These are phyloP conservation scores for Aspergillus quadrilineatus DNA, from an alignment of 2,329 filamentous ascomycete genomes.

Conservation along the genomic window DNA sequence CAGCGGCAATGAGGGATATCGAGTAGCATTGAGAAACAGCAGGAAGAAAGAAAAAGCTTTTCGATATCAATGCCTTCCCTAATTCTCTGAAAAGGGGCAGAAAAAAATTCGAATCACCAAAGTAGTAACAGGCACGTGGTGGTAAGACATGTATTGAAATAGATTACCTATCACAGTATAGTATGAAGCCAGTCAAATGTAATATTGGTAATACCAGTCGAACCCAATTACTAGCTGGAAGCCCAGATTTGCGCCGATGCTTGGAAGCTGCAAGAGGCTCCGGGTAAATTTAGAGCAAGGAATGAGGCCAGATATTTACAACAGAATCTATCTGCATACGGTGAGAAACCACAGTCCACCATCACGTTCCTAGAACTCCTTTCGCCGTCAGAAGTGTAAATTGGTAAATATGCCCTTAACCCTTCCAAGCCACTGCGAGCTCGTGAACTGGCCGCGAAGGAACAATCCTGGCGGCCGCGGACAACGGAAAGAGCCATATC, in stretches of 20 bases:
- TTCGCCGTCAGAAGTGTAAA: slow-evolving; percentile 24
- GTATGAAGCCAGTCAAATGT: not conserved
- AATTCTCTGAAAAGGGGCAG: slow-evolving; percentile 5
- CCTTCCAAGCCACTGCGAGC: not conserved
- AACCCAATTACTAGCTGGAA: not conserved
- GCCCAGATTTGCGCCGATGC: not conserved
- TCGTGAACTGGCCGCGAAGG: not conserved
- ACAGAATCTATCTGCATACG: slow-evolving; percentile 18
- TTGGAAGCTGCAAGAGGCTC: not conserved
- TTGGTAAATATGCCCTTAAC: slow-evolving; percentile 3
- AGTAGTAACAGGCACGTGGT: slow-evolving; percentile 10
- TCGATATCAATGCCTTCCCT: not conserved
- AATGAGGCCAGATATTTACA: slow-evolving; percentile 4
- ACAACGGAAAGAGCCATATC: not conserved
- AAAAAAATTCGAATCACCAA: slow-evolving; percentile 4
- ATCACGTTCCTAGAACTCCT: slow-evolving; percentile 22
- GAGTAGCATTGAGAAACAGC: too few relatives aligned
- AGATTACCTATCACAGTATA: not conserved
- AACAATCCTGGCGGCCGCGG: slow-evolving; percentile 3
- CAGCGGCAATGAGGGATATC: not conserved
- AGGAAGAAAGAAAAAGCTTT: too few relatives aligned
- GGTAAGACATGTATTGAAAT: not conserved
- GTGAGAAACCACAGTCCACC: slow-evolving; percentile 15
- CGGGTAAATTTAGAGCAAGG: not conserved
- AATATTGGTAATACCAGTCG: not conserved